Evolutionary conservation across 768 basidiomycete genomes (phyloP).

Genomic region (Hericium alpestre): DNA sequence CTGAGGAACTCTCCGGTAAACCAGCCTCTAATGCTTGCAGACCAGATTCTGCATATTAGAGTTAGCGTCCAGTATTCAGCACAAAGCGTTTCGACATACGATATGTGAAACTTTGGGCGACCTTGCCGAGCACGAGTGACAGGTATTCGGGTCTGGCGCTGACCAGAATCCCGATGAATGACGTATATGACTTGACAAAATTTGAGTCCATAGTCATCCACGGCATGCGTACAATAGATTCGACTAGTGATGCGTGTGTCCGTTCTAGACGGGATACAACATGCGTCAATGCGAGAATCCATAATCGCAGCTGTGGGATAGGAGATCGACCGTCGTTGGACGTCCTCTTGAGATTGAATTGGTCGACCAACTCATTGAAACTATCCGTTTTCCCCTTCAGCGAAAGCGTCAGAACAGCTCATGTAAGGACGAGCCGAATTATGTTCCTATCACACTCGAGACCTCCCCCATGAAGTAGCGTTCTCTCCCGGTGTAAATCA

Average conservation of each 20-base stretch:
- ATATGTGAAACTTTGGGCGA: constrained; percentile 79
- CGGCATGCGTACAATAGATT: constrained; percentile 78
- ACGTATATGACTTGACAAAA: constrained; percentile 81
- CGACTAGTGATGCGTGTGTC: constrained; percentile 67
- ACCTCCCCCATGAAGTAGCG: not conserved
- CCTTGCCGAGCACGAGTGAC: constrained; percentile 69
- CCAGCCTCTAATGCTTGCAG: constrained; percentile 48
- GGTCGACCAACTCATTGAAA: constrained; percentile 83
- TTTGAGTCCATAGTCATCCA: constrained; percentile 86
- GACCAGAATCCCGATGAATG: constrained; percentile 85
- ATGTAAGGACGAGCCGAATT: constrained; percentile 1
- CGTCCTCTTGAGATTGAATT: constrained; percentile 54
- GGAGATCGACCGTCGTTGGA: constrained; percentile 24
- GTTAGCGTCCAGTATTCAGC: constrained; percentile 4
- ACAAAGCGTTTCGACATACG: constrained; percentile 42
- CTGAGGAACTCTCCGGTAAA: constrained; percentile 52
- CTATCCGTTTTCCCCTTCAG: constrained; percentile 59
- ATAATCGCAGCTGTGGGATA: constrained; percentile 54
- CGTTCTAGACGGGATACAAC: constrained; percentile 85
- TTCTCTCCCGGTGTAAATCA: not conserved
- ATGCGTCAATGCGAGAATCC: constrained; percentile 82
- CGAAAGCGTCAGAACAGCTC: constrained; percentile 1
- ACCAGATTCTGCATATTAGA: constrained; percentile 48
- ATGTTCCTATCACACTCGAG: too few relatives aligned
- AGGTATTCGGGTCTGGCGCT: constrained; percentile 89